Base-by-base conservation (phyloP, 306 rosid species). In the Glycine latifolia region DNA sequence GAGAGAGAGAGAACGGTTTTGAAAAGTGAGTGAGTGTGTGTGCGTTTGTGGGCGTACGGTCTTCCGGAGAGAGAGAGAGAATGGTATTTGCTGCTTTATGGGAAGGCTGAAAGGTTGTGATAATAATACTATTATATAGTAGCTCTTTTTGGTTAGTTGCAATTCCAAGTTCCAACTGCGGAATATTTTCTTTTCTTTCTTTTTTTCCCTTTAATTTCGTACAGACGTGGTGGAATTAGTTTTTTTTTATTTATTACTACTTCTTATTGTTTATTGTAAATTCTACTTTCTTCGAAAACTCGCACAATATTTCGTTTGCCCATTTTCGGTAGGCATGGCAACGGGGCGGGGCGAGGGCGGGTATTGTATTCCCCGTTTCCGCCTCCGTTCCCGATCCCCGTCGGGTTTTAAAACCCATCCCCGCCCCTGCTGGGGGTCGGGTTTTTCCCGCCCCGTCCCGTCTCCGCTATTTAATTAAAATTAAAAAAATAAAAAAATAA, bases 1-100 rank as follows among this genome's bases (percentile, higher is more conserved):
- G n/a, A 10, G 14, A 61, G 43, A 37, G 74, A 62, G 14, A 35
- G 31, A 37, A 37, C 85, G 77, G 87, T 81, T 76, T 46, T 13
- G 76, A 46, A 67, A 79, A 39, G 81, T 41, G 72, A 39, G 44
- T 63, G 80, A 63, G 68, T 1, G 80, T 7, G 89, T n/a, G 84
- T 63, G 82, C 8, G 79, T 14, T 84, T 37, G 84, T 81, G 82
- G 81, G 82, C 68, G 87, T 75, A 83, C 85, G 86, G 80, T 78
- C 73, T 50, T 4, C n/a, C 75, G 3, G 79, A 11, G 35, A 71
- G 20, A 11, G 35, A 71, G 20, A 43, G 55, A 52, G 53, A 53
- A 67, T 43, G 79, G 60, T 37, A 49, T 81, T 71, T 39, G 37
- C 54, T 56, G 77, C 87, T 86, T 71, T 85, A 80, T 83, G 81